Base-by-base conservation (phyloP, 768 basidiomycete genomes). In the Hortiboletus flavorubellus region DNA sequence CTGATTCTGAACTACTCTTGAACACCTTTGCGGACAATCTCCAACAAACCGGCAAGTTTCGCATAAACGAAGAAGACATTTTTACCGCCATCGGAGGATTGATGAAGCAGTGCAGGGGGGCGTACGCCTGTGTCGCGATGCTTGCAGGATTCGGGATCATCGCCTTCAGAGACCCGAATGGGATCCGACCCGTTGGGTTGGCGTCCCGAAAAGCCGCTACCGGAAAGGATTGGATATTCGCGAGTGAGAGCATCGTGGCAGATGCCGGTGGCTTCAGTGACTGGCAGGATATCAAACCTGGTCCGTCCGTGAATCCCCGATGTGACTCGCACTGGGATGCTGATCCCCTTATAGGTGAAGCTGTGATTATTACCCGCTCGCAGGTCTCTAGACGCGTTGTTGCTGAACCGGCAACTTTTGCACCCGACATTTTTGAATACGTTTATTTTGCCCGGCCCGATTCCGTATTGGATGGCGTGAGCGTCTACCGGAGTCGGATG, bases 41-140 rank as follows among this genome's bases (percentile, higher is more conserved):
- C 16, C 97, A 99, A 67, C 87, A 98, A 71, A 98, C 96, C 10
- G 97, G 96, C 52, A 99, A 99, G 73, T 95, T 98, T 74, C 91
- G 94, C 57, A 99, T 98, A 76, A 98, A 98, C 68, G 96, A 98
- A 68, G 97, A 99, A 63, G 97, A 99, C 73, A 97, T 99, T 61
- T 98, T 99, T 73, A 91, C 85, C 15, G 96, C 97, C 33, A 85
- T 98, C 51, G 81, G 89, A 12, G 89, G 89, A 8, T 81, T 98
- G 71, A 98, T 94, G 87, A 75, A 80, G 54, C 87, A 93, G 59
- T 87, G 87, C 69, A 87, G 81, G 64, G 97, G 97, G 46, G 96
- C 93, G 2, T 99, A 98, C 72, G 96, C 95, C 2, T 98, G 95
- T 67, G 89, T 94, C 11, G 93, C 91, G n/a, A 98, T 99, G 97